A percentile compares a stretch with the other conserved stretches of the same genome.
phyloP scores from a whole-genome alignment of 2,329 filamentous ascomycete genomes.

The Conoideocrella luteorostrata region DNA sequence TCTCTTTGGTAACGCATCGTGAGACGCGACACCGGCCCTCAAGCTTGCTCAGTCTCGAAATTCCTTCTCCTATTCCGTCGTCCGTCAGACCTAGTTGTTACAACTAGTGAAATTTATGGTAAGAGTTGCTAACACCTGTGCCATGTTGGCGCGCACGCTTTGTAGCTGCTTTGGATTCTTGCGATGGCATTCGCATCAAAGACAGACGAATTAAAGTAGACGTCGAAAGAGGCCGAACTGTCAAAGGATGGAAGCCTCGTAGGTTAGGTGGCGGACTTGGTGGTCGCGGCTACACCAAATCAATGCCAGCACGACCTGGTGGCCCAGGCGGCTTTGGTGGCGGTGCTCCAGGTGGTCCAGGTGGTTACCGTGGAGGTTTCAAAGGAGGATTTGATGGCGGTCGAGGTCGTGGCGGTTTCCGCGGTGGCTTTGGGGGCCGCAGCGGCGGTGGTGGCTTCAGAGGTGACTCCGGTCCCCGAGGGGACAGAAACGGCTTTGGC shows the following conservation, averaged over 20 bases:
- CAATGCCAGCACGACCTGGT: conserved; percentile 63
- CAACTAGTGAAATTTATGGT: conserved; percentile 32
- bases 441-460: conserved; percentile 50
- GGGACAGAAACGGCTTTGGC: conserved; percentile 39
- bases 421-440: conserved; percentile 40
- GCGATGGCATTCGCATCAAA: conserved; percentile 86
- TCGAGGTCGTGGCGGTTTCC: conserved; percentile 35
- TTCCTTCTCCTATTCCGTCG: conserved; percentile 15
- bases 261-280: conserved; percentile 89
- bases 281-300: conserved; percentile 87
- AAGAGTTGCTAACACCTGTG: conserved; percentile 61
- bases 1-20: conserved; percentile 31
- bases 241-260: conserved; percentile 87
- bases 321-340: conserved; percentile 54
- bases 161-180: conserved; percentile 79
- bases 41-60: conserved; percentile 47
- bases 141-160: conserved; percentile 50
- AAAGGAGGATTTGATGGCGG: conserved; percentile 41
- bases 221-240: conserved; percentile 90
- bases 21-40: conserved; percentile 46
- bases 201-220: conserved; percentile 90
- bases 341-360: conserved; percentile 45
- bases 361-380: conserved; percentile 38
- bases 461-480: conserved; percentile 29
- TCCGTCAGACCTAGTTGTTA: conserved; percentile 1